Percentiles rank a stretch among this genome's conserved stretches.
Conservation (phyloP, 805 yeast species). For the Kregervanrija pseudodelftensis region DNA sequence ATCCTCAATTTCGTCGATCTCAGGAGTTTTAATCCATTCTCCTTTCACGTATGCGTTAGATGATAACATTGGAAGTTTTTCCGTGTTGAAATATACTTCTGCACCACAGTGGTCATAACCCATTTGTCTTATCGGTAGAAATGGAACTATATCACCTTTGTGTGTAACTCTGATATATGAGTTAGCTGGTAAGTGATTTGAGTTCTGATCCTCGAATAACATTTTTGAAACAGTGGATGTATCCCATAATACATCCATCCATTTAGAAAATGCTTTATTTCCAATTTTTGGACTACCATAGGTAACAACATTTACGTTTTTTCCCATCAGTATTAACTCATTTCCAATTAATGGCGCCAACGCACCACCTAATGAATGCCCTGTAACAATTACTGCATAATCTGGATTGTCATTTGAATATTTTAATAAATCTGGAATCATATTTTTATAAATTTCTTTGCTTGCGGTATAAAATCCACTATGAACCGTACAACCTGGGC, state of each 20-base stretch:
- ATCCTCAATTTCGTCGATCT: too few relatives aligned
- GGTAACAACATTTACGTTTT: slow-evolving; percentile 46
- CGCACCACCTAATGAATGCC: slow-evolving; percentile 70
- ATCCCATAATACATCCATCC: slow-evolving; percentile 44
- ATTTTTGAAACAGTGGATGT: slow-evolving; percentile 16
- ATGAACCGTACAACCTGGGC: slow-evolving; percentile 54
- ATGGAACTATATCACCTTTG: slow-evolving; percentile 50
- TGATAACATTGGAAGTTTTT: slow-evolving; percentile 23
- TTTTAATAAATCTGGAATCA: slow-evolving; percentile 30
- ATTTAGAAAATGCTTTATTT: slow-evolving; percentile 39
- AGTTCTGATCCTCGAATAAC: background rate
- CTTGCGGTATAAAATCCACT: slow-evolving; percentile 52
- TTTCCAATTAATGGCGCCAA: slow-evolving; percentile 55
- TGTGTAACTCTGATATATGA: slow-evolving; percentile 54
- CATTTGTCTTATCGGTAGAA: slow-evolving; percentile 45
- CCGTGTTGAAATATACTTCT: slow-evolving; percentile 39
- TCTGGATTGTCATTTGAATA: slow-evolving; percentile 34
- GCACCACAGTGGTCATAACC: slow-evolving; percentile 40
- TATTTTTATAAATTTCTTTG: slow-evolving; percentile 32
- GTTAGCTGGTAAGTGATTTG: slow-evolving; percentile 2
- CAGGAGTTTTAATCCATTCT: too few relatives aligned
- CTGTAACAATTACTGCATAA: slow-evolving; percentile 48
- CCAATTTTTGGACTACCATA: slow-evolving; percentile 65
- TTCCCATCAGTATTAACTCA: slow-evolving; percentile 50
- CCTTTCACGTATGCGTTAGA: too few relatives aligned